phyloP scores from a whole-genome alignment of 257 asterid genomes.

The Plantago major region DNA sequence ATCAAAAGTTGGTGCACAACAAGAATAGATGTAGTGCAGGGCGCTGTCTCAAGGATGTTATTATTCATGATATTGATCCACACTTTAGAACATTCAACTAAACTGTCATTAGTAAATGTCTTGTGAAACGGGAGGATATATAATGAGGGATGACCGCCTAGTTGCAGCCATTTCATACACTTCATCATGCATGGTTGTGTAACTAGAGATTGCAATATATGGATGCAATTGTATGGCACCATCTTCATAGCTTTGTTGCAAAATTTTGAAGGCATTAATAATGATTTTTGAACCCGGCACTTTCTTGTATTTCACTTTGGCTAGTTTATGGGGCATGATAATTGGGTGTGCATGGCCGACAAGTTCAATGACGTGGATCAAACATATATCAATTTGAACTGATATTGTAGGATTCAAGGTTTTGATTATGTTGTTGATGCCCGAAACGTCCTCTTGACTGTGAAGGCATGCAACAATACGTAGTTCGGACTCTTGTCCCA shows the following conservation, averaged over 20 bases:
- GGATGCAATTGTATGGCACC: slow-evolving; percentile 20
- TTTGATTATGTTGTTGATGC: slow-evolving; percentile 28
- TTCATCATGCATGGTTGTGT: slow-evolving; percentile 29
- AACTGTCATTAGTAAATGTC: slow-evolving; percentile 8
- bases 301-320: slow-evolving; percentile 12
- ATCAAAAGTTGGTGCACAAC: slow-evolving; percentile 13
- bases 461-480: slow-evolving; percentile 30
- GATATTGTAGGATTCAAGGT: slow-evolving; percentile 25
- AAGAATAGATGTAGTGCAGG: slow-evolving; percentile 29
- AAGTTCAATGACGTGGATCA: slow-evolving; percentile 34
- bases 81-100: not conserved
- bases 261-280: slow-evolving; percentile 28
- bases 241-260: slow-evolving; percentile 17
- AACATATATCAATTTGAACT: slow-evolving; percentile 21
- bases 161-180: slow-evolving; percentile 28
- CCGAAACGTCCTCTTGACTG: slow-evolving; percentile 27
- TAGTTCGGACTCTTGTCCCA: slow-evolving; percentile 29
- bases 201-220: slow-evolving; percentile 31
- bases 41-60: slow-evolving; percentile 23
- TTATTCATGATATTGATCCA: slow-evolving; percentile 23
- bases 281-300: slow-evolving; percentile 24
- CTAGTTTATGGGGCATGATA: slow-evolving; percentile 34
- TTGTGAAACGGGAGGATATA: slow-evolving; percentile 33
- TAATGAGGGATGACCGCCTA: slow-evolving; percentile 24
- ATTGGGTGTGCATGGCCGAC: slow-evolving; percentile 30